These are phyloP conservation scores for Bathelium albidoporum DNA, from an alignment of 495 filamentous ascomycete species.

Conservation along the genomic window DNA sequence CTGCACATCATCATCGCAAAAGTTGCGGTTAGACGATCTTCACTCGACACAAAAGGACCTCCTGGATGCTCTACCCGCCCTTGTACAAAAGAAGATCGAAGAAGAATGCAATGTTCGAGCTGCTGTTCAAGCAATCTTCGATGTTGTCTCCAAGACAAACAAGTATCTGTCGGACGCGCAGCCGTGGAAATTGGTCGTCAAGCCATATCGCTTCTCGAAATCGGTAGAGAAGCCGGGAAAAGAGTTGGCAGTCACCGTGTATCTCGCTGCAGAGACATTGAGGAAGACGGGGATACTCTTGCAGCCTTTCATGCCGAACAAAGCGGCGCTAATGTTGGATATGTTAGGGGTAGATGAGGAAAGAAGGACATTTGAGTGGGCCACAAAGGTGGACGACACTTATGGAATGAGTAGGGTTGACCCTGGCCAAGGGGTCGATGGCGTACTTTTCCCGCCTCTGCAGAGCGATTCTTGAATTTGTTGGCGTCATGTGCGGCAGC, in stretches of 20 bases:
- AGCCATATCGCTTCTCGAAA: conserved; percentile 4
- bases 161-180: conserved; percentile 49
- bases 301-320: conserved; percentile 85
- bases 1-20: conserved; percentile 16
- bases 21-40: background rate
- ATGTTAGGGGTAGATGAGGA: conserved; percentile 58
- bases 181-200: conserved; percentile 44
- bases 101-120: conserved; percentile 42
- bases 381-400: conserved; percentile 47
- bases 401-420: conserved; percentile 50
- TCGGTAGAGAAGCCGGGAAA: background rate
- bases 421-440: conserved; percentile 37
- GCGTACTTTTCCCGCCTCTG: conserved; percentile 47
- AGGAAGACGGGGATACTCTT: conserved; percentile 74
- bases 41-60: background rate
- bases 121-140: conserved; percentile 57
- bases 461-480: conserved; percentile 31
- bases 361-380: conserved; percentile 45
- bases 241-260: conserved; percentile 42
- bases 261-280: conserved; percentile 62
- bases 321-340: conserved; percentile 63
- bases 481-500: too few relatives aligned
- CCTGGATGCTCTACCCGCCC: background rate
- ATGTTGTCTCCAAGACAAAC: conserved; percentile 54
- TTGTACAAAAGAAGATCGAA: background rate